phyloP scores from a whole-genome alignment of 2,329 filamentous ascomycete genomes.

The Trichoderma arundinaceum region DNA sequence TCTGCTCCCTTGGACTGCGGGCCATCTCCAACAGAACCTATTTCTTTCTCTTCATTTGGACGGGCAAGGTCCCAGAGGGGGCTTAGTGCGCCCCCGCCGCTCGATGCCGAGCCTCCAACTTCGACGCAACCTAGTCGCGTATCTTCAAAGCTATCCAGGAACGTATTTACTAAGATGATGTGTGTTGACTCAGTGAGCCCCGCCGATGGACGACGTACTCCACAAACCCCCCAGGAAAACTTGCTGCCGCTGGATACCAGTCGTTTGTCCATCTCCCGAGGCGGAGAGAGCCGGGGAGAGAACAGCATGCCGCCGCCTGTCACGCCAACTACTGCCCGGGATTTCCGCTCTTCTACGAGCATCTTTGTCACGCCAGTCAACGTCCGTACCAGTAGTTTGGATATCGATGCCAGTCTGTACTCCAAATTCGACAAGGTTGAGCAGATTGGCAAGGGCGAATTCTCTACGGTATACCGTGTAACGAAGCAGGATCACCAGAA shows the following conservation, averaged over 20 bases:
- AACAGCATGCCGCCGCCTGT: constrained; percentile 63
- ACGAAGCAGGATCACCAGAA: constrained; percentile 48
- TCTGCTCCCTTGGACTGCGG: constrained; percentile 43
- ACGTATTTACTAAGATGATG: constrained; percentile 57
- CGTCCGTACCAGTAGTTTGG: constrained; percentile 70
- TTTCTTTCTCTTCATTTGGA: constrained; percentile 49
- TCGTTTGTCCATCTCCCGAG: constrained; percentile 78
- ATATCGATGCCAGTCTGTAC: constrained; percentile 72
- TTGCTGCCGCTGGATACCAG: constrained; percentile 80
- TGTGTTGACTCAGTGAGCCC: constrained; percentile 64
- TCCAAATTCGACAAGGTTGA: constrained; percentile 82
- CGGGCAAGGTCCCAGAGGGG: constrained; percentile 41
- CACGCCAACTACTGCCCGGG: constrained; percentile 74
- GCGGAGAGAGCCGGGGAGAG: constrained; percentile 47
- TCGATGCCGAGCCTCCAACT: constrained; percentile 39
- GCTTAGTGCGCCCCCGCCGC: constrained; percentile 46
- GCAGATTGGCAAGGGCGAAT: constrained; percentile 84
- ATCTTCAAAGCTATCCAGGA: constrained; percentile 42
- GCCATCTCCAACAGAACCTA: constrained; percentile 42
- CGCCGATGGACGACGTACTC: constrained; percentile 64
- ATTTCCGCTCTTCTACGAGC: constrained; percentile 56
- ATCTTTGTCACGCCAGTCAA: constrained; percentile 72
- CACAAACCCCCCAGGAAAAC: constrained; percentile 79
- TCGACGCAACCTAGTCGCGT: constrained; percentile 27
- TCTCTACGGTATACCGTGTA: constrained; percentile 89